Evolutionary conservation across 768 basidiomycete species (phyloP), one percentile per base, ranked within the genome.

Genomic region (Mycena rebaudengoi): DNA sequence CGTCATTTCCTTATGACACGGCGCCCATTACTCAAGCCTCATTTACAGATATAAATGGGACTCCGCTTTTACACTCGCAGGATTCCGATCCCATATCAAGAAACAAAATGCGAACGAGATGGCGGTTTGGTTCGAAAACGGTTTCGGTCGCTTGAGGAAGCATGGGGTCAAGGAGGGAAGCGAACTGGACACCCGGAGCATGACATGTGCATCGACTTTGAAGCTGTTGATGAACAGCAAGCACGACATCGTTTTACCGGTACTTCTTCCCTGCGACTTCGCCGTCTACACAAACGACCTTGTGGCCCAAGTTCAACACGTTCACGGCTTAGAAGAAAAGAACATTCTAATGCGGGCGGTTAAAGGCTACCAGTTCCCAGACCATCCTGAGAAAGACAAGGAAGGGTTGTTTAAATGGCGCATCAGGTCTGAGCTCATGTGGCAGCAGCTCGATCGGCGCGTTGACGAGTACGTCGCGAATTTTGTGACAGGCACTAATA

Each of bases 241-340:
- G 3, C 25, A 53, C 20, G 62, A 56, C 26, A 7, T 63, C 14
- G n/a, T 37, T 5, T 26, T 63, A 5, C 62, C 30, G 12, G 40
- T 63, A 11, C 30, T 63, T 7, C 62, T 63, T 18, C 62, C 62
- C 2, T 50, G 46, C 28, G 6, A 33, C 4, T 57, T 63, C 20
- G 62, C 54, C 1, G 53, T 57, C 26, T 53, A 37, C 25, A 54
- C 62, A 13, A 63, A 63, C 33, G 48, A 63, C 14, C 21, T 51
- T 3, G 48, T 56, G n/a, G 52, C 32, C 6, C 48, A 7, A 21
- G 62, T 54, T 21, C 61, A 50, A 25, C 39, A 52, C 2, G 14
- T 3, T 25, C 40, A 46, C 0, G 54, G 62, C 1, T 40, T 63
- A 35, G 25, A 26, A 11, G 48, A 55, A 16, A 28, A 14, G 16